A percentile compares a stretch with the other conserved stretches of the same genome.
Evolutionary conservation across 768 basidiomycete genomes (phyloP).

Genomic region (Phanerodontia chrysosporium): DNA sequence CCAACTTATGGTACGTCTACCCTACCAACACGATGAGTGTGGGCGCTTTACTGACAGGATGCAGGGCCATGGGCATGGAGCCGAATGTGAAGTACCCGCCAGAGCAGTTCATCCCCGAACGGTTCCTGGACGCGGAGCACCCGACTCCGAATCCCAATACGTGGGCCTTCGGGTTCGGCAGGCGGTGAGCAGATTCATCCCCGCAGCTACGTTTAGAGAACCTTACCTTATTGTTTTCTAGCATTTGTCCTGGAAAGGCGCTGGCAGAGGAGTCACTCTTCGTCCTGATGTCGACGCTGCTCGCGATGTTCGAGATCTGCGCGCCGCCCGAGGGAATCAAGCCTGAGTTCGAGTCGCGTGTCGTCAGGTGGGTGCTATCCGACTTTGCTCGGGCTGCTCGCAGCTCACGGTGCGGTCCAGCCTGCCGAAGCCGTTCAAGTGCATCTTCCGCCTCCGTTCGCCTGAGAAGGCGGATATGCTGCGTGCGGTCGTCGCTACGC

Average conservation of each 20-base stretch:
- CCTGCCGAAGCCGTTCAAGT: slow-evolving; percentile 15
- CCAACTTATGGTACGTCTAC: slow-evolving; percentile 34
- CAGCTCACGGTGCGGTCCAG: neutral
- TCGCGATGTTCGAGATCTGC: slow-evolving; percentile 16
- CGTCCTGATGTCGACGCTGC: slow-evolving; percentile 13
- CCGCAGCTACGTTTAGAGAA: too few species aligned
- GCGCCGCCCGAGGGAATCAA: slow-evolving; percentile 11
- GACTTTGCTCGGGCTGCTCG: neutral
- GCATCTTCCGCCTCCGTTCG: neutral
- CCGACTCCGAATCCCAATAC: slow-evolving; percentile 12
- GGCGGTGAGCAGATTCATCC: slow-evolving; percentile 14
- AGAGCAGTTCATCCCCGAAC: slow-evolving; percentile 20
- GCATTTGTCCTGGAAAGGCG: slow-evolving; percentile 14
- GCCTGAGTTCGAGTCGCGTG: neutral
- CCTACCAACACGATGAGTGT: neutral
- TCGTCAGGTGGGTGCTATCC: slow-evolving; percentile 3
- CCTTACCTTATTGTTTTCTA: too few species aligned
- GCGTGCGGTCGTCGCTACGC: neutral
- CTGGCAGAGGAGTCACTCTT: slow-evolving; percentile 15
- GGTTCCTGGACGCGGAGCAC: slow-evolving; percentile 18
- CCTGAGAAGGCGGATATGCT: neutral
- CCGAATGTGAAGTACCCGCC: slow-evolving; percentile 22
- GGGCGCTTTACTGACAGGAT: neutral
- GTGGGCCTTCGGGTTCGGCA: slow-evolving; percentile 23
- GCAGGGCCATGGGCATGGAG: slow-evolving; percentile 17